A percentile compares a stretch with the other conserved stretches of the same genome.
phyloP scores from a whole-genome alignment of 441 rosid species.

The Erodium texanum region DNA sequence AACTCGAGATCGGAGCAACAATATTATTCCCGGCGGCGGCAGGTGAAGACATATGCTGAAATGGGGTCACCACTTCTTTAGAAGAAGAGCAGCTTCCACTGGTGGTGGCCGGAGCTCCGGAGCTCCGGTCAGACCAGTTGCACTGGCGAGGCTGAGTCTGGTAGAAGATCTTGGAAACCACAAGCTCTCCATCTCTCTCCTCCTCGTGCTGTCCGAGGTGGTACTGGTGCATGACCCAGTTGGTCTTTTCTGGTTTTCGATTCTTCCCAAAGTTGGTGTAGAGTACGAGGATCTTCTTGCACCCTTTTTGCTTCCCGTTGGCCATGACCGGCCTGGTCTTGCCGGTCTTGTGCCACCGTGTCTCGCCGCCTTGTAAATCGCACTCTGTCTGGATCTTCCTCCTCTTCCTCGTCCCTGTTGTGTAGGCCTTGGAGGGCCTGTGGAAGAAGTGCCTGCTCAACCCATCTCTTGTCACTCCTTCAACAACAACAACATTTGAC shows the following conservation, averaged over 20 bases:
- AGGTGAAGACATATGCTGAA: no score
- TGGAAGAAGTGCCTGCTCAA: constrained; percentile 92
- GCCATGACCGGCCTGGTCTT: constrained; percentile 70
- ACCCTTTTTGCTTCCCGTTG: constrained; percentile 45
- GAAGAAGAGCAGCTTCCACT: constrained; percentile 62
- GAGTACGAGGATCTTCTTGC: constrained; percentile 84
- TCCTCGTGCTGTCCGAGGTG: constrained; percentile 63
- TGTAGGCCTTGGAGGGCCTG: constrained; percentile 93
- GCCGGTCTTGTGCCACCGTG: constrained; percentile 98
- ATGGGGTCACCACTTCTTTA: no score
- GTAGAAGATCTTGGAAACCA: constrained; percentile 45
- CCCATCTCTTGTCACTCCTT: constrained; percentile 84
- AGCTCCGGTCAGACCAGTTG: constrained; percentile 20
- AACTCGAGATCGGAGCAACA: constrained; percentile 45
- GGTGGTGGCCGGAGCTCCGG: constrained; percentile 12
- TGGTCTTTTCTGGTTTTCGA: constrained; percentile 84
- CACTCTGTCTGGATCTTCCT: constrained; percentile 70
- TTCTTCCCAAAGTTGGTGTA: constrained; percentile 94
- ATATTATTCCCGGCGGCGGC: not conserved
- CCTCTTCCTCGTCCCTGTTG: constrained; percentile 89
- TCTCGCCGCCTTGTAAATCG: constrained; percentile 63
- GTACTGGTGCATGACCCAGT: constrained; percentile 48
- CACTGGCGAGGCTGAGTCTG: constrained; percentile 68
- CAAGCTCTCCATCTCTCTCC: constrained; percentile 87
- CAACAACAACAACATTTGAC: not conserved